A percentile compares a stretch with the other conserved stretches of the same genome.
Evolutionary conservation across 805 yeast genomes (phyloP).

Genomic region (Kuraishia piskuri): DNA sequence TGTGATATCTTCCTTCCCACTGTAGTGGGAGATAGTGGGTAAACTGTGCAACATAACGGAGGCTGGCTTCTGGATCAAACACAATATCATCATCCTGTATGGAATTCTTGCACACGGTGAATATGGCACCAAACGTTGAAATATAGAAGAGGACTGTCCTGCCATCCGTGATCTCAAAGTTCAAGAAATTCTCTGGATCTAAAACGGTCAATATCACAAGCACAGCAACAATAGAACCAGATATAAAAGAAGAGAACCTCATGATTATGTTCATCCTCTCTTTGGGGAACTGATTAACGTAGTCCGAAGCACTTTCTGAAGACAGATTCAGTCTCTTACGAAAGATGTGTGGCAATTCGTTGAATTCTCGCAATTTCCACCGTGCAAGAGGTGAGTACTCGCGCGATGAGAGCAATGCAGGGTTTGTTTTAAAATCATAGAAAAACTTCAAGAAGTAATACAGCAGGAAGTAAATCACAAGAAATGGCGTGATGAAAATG

Average conservation of each 20-base stretch:
- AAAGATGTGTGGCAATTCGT: constrained; percentile 87
- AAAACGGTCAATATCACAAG: constrained; percentile 67
- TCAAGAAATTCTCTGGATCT: constrained; percentile 87
- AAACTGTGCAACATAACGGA: constrained; percentile 69
- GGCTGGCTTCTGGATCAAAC: constrained; percentile 90
- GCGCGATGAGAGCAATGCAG: constrained; percentile 71
- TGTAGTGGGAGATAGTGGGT: constrained; percentile 85
- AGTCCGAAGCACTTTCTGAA: constrained; percentile 69
- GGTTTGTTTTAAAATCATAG: constrained; percentile 86
- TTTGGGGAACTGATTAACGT: constrained; percentile 88
- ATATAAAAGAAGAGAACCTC: constrained; percentile 60
- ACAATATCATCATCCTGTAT: constrained; percentile 53
- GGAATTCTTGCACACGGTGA: constrained; percentile 74
- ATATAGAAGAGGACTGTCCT: constrained; percentile 81
- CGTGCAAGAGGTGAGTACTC: constrained; percentile 92
- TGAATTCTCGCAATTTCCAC: constrained; percentile 92
- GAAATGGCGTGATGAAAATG: constrained; percentile 74
- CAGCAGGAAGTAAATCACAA: constrained; percentile 73
- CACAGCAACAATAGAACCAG: constrained; percentile 87
- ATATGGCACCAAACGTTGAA: constrained; percentile 78
- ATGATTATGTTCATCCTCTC: constrained; percentile 50
- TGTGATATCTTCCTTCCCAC: constrained; percentile 83
- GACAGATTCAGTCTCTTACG: constrained; percentile 71
- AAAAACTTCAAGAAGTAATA: constrained; percentile 85
- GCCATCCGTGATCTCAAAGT: constrained; percentile 79